phyloP scores from a whole-genome alignment of 179 eudicot species.

The Heliamphora pulchella region DNA sequence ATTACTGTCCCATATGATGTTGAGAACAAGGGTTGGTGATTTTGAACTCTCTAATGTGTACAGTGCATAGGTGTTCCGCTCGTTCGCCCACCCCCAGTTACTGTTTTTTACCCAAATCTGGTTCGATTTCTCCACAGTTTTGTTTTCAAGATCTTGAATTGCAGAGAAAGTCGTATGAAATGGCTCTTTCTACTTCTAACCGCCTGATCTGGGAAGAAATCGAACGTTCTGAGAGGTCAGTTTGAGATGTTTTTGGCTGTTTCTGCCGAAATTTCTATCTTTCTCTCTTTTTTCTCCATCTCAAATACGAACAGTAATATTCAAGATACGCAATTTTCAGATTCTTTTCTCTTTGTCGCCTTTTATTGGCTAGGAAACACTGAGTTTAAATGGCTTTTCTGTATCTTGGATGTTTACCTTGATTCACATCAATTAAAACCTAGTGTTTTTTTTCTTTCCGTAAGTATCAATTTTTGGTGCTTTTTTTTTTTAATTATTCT shows the following conservation, averaged over 20 bases:
- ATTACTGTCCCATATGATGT: too few relatives aligned
- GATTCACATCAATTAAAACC: neutral
- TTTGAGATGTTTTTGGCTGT: neutral
- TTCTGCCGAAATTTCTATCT: neutral
- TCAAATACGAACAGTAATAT: neutral
- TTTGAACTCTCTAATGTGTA: too few relatives aligned
- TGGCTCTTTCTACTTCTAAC: neutral
- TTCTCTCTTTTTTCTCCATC: neutral
- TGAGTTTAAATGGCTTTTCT: neutral
- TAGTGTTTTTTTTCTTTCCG: too few relatives aligned
- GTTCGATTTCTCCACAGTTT: neutral
- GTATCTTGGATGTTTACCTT: neutral
- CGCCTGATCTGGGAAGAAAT: slow-evolving; percentile 15
- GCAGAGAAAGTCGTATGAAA: neutral
- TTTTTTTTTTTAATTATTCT: too few relatives aligned
- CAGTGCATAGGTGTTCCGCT: too few relatives aligned
- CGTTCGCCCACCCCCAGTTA: too few relatives aligned
- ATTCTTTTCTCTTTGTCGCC: neutral
- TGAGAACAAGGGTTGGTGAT: too few relatives aligned
- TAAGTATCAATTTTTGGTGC: too few relatives aligned
- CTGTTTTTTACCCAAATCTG: too few relatives aligned
- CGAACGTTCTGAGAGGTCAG: slow-evolving; percentile 16
- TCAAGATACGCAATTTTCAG: neutral
- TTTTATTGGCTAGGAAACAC: neutral
- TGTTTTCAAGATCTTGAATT: neutral